Base-by-base conservation (phyloP, 768 basidiomycete genomes). In the Punctularia strigosozonata region DNA sequence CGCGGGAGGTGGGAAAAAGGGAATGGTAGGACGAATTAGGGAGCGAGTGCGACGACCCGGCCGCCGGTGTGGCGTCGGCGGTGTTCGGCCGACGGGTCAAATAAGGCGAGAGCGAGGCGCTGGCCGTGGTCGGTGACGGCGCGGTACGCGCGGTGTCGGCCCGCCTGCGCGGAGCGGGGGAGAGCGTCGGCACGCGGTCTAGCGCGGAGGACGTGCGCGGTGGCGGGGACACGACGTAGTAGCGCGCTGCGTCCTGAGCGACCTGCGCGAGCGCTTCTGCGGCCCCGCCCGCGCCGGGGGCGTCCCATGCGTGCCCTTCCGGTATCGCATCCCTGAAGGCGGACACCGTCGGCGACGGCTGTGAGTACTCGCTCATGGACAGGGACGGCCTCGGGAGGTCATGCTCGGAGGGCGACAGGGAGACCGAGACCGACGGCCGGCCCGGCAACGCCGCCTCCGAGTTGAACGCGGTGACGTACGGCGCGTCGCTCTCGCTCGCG, bases 281-380 rank as follows among this genome's bases (percentile, higher is more conserved):
- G 36, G 34, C 35, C 23, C 10, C 22, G 21, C 6, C 34, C 23
- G 3, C 30, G 45, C 36, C 19, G 48, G 41, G 8, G 44, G 41
- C 40, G 35, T 31, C 32, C 42, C 31, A 45, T 39, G 17, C 45
- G n/a, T n/a, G n/a, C n/a, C n/a, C n/a, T n/a, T n/a, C n/a, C n/a
- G n/a, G 65, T 30, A 72, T 53, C 13, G 67, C 72, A 46, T 83
- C 80, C 20, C 74, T 72, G 59, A 87, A 87, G n/a, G 79, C 80
- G n/a, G 83, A 85, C 5, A 68, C 75, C 3, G 82, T 81, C 2
- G 83, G 84, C 7, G 83, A 86, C 4, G 71, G 66, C 45, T 76
- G 74, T 7, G 80, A 77, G 53, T 80, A 79, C 39, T 76, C 72
- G n/a, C n/a, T n/a, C n/a, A 74, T 46, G 15, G 71, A 64, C 43